Conservation (phyloP, 345 rosid species). For the Hibiscus mutabilis region DNA sequence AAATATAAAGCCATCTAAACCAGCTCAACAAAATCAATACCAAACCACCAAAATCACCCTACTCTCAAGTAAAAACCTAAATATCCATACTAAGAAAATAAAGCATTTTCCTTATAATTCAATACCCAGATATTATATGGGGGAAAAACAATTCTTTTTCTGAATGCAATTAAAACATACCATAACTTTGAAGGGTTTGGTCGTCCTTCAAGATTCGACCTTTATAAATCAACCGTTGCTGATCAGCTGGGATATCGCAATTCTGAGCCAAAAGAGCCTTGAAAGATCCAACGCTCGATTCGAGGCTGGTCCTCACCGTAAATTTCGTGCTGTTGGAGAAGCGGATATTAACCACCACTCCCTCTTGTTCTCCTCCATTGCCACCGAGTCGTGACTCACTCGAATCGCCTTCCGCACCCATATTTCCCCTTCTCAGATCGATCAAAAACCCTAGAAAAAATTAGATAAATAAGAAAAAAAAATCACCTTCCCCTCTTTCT, state of each 20-base stretch:
- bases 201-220: conserved; percentile 86
- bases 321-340: conserved; percentile 64
- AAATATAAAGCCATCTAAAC: too few relatives aligned
- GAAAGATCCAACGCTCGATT: conserved; percentile 50
- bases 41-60: background rate
- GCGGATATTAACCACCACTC: conserved; percentile 46
- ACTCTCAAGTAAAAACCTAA: background rate
- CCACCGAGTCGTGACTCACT: conserved; percentile 39
- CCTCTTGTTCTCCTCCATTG: conserved; percentile 26
- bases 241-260: conserved; percentile 68
- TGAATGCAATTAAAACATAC: conserved; percentile 19
- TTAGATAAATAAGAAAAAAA: too few relatives aligned
- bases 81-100: background rate
- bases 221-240: conserved; percentile 75
- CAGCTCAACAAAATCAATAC: background rate
- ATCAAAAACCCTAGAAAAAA: conserved; percentile 6
- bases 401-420: conserved; percentile 67
- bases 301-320: conserved; percentile 37
- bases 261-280: conserved; percentile 51
- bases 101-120: background rate
- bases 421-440: conserved; percentile 12
- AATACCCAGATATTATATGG: background rate
- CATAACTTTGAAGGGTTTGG: conserved; percentile 64
- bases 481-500: too few relatives aligned
- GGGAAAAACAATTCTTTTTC: background rate